These are phyloP conservation scores for Ceratobasidium sp. DNA, from an alignment of 1,284 basidiomycete genomes.

Conservation along the genomic window DNA sequence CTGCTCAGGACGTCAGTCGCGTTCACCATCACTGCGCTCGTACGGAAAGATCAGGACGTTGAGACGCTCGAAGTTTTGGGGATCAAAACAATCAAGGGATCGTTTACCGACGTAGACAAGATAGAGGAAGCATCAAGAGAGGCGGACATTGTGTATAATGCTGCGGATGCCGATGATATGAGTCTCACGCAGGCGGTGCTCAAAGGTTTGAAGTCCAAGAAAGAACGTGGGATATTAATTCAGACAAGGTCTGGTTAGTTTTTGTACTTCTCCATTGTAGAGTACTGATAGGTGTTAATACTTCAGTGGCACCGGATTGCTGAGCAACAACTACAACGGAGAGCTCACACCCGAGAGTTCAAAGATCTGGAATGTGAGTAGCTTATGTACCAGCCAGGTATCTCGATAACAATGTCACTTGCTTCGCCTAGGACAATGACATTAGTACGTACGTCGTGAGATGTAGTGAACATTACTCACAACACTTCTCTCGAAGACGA, in stretches of 20 bases:
- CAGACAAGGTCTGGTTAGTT: conserved; percentile 53
- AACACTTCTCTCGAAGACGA: conserved; percentile 42
- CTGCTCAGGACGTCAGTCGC: conserved; percentile 50
- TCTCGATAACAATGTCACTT: neutral
- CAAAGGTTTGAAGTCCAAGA: conserved; percentile 54
- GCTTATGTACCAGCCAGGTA: neutral
- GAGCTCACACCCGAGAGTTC: conserved; percentile 39
- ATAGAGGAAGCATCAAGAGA: conserved; percentile 51
- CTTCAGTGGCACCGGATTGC: conserved; percentile 54
- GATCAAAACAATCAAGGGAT: conserved; percentile 51
- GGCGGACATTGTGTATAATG: conserved; percentile 55
- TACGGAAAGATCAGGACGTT: conserved; percentile 52
- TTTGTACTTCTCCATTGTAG: neutral
- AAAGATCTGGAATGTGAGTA: conserved; percentile 49
- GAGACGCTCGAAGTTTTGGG: conserved; percentile 51
- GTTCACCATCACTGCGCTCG: conserved; percentile 53
- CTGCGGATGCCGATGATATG: conserved; percentile 55
- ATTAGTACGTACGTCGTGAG: conserved; percentile 18
- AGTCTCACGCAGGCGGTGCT: conserved; percentile 53
- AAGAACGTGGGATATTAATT: conserved; percentile 54
- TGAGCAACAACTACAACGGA: conserved; percentile 51
- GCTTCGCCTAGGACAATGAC: conserved; percentile 46
- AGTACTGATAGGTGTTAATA: neutral
- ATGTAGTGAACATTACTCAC: neutral
- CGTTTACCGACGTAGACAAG: conserved; percentile 51